Base-by-base conservation (phyloP, 2,329 filamentous ascomycete genomes). In the Pseudocercospora macadamiae region DNA sequence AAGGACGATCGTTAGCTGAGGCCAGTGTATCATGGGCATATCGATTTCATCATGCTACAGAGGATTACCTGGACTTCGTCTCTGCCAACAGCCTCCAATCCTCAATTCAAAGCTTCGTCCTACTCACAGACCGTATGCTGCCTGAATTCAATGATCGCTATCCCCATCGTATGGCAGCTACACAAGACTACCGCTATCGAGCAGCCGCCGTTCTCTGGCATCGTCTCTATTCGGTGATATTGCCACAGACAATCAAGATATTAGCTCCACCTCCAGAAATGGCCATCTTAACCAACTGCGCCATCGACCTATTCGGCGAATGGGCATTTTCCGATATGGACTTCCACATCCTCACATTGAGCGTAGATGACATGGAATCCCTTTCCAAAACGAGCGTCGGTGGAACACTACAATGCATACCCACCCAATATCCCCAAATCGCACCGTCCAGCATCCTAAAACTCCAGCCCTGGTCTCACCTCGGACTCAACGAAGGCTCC, bases 401-500 rank as follows among this genome's bases (percentile, higher is more conserved):
- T 55, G 51, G 52, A 18, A 45, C 32, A 0, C 57, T 64, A 3
- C 36, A 60, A 19, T 53, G 54, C 28, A 56, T 58, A 3, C 64
- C 65, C 12, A 49, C 48, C 14, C 44, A 52, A 21, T 64, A 60
- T 16, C 62, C 61, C 4, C 61, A 64, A 16, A 60, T 69, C 26
- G 68, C 70, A 3, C 25, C 53, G 2, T 63, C 68, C 1, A 74
- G 68, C 21, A 73, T 91, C 0, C 81, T 90, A 44, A 79, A 80
- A 23, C 76, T 83, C n/a, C 80, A 83, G 1, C 82, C 82, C 1
- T 93, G 90, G 89, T 80, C 79, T 0, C 80, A 83, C 16, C 67
- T 91, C 0, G 76, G 83, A 1, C 83, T 91, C 63, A 93, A 93
- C 70, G 89, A 93, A 75, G 88, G 89, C 7, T 90, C 88, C 0